These are phyloP conservation scores for Halophytophthora batemanensis DNA, from an alignment of 352 stramenopile genomes.

Conservation along the genomic window DNA sequence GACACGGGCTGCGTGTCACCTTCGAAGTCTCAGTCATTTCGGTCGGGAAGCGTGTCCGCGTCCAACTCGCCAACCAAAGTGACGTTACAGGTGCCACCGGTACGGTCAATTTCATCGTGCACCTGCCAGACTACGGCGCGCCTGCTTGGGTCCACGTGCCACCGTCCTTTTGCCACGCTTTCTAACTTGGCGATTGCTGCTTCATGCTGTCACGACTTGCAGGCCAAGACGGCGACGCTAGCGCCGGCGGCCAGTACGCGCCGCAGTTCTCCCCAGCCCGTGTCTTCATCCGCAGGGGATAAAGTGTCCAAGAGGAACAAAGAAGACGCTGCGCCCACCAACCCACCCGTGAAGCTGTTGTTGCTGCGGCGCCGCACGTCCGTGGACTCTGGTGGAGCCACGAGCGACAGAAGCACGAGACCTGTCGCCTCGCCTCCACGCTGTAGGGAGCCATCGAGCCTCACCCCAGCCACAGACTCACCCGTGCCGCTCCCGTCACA, in stretches of 20 bases:
- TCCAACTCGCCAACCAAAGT: conserved; percentile 12
- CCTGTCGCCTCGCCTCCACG: background rate
- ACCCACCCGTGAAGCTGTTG: conserved; percentile 63
- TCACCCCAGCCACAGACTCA: conserved; percentile 13
- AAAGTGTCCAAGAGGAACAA: conserved; percentile 17
- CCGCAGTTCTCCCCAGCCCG: conserved; percentile 10
- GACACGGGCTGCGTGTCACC: conserved; percentile 2
- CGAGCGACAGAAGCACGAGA: background rate
- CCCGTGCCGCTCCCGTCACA: background rate
- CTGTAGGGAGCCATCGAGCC: background rate
- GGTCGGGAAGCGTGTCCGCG: conserved; percentile 10
- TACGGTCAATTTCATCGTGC: conserved; percentile 3
- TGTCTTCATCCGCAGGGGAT: conserved; percentile 12
- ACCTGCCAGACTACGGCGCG: too few relatives aligned
- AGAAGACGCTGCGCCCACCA: conserved; percentile 22
- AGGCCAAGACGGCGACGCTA: background rate
- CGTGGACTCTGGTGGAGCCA: conserved; percentile 3
- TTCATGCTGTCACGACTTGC: background rate
- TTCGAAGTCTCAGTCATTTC: conserved; percentile 9
- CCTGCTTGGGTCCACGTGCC: too few relatives aligned
- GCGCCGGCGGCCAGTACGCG: background rate
- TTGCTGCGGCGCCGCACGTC: conserved; percentile 41
- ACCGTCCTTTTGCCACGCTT: too few relatives aligned
- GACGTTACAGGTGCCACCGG: conserved; percentile 2
- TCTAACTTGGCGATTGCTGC: conserved; percentile 1